phyloP scores from a whole-genome alignment of 1,284 basidiomycete genomes.

The Ceratobasidium sp. region DNA sequence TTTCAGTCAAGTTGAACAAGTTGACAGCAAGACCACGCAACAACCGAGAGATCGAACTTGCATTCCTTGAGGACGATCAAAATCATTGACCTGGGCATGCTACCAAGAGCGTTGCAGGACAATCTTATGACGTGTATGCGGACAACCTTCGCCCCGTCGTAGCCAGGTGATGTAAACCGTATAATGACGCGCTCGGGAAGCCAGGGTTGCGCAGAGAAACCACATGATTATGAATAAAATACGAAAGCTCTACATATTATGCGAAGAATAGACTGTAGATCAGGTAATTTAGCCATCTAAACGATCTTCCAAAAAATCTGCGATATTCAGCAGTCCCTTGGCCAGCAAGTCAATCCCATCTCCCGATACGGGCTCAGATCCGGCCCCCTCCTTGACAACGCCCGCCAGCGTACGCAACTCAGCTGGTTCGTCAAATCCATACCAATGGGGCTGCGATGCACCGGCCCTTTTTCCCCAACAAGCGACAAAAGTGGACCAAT shows the following conservation, averaged over 20 bases:
- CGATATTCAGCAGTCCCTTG: conserved; percentile 8
- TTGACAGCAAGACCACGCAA: not conserved
- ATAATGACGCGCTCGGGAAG: no score
- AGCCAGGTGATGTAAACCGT: no score
- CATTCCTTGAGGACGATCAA: not conserved
- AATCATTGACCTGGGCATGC: no score
- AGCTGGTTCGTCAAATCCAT: conserved; percentile 23
- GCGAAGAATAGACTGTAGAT: not conserved
- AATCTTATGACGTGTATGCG: no score
- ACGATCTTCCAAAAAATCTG: conserved; percentile 34
- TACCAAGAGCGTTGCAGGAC: no score
- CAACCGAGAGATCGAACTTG: conserved; percentile 2
- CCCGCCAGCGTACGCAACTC: conserved; percentile 10
- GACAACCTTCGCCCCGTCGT: no score
- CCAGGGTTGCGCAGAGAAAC: no score
- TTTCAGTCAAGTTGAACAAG: conserved; percentile 1
- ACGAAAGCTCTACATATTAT: not conserved
- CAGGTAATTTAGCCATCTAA: not conserved
- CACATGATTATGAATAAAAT: conserved; percentile 12
- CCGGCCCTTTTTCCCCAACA: conserved; percentile 25
- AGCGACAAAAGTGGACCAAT: conserved; percentile 35
- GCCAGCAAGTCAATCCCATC: not conserved
- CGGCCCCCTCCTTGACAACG: not conserved
- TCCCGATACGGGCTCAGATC: not conserved
- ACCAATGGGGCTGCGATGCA: conserved; percentile 6